A percentile compares a stretch with the other conserved stretches of the same genome.
phyloP scores from a whole-genome alignment of 345 rosid genomes.

The Syzygium aqueum region DNA sequence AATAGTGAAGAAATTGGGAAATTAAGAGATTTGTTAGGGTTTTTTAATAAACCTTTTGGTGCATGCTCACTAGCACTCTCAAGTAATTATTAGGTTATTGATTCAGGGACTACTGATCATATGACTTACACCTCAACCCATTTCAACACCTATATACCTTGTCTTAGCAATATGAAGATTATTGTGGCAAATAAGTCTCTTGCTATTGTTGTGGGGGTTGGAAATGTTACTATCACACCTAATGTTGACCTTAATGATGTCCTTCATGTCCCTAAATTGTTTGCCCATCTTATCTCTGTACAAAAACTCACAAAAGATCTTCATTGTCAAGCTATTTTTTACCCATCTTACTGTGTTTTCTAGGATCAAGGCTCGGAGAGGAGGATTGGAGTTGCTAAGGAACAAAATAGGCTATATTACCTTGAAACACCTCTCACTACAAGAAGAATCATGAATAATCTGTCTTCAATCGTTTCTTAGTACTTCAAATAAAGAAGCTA shows the following conservation, averaged over 20 bases:
- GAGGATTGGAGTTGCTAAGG: neutral
- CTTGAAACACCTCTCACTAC: neutral
- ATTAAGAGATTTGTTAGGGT: neutral
- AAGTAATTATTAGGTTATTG: neutral
- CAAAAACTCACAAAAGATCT: neutral
- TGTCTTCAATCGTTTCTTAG: neutral
- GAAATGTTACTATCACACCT: neutral
- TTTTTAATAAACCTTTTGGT: neutral
- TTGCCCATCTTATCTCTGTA: neutral
- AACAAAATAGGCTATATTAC: neutral
- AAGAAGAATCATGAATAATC: neutral
- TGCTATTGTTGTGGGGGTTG: neutral
- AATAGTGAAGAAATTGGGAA: neutral
- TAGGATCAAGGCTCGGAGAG: neutral
- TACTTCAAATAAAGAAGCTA: neutral
- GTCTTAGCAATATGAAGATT: neutral
- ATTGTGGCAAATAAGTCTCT: neutral
- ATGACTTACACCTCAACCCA: neutral
- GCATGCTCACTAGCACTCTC: neutral
- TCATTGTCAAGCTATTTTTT: neutral
- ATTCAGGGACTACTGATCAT: neutral
- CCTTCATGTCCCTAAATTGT: neutral
- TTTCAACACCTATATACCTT: neutral
- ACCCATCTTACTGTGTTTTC: neutral
- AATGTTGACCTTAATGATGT: neutral